phyloP scores from a whole-genome alignment of 306 rosid species.

The Hylodesmum podocarpum region DNA sequence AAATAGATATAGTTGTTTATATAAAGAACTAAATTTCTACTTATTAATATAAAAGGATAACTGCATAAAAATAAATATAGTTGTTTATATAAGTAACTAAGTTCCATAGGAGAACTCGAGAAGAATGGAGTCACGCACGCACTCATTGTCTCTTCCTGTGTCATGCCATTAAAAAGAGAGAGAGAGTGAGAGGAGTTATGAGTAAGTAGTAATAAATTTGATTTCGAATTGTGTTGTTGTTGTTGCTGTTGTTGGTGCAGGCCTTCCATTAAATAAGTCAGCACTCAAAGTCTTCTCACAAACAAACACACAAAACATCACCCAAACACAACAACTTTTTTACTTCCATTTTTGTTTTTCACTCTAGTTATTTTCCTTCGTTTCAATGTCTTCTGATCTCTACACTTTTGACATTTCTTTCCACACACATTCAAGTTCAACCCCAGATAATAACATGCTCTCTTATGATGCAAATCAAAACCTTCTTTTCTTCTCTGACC shows the following conservation, averaged over 20 bases:
- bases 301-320: neutral
- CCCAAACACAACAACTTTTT: neutral
- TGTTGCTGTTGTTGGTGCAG: constrained; percentile 32
- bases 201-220: constrained; percentile 4
- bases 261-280: constrained; percentile 17
- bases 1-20: too few relatives aligned
- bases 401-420: constrained; percentile 44
- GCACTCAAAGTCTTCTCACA: constrained; percentile 2
- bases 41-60: neutral
- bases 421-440: constrained; percentile 34
- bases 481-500: constrained; percentile 34
- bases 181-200: neutral
- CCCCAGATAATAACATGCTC: constrained; percentile 25
- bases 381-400: constrained; percentile 73
- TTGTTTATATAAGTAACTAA: neutral
- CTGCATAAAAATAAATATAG: neutral
- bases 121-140: constrained; percentile 2
- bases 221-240: constrained; percentile 33
- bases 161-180: constrained; percentile 1
- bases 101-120: too few relatives aligned
- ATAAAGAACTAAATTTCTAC: too few relatives aligned
- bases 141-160: neutral
- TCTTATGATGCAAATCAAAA: constrained; percentile 33
- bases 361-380: too few relatives aligned
- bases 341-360: neutral